These are phyloP conservation scores for Suillus tomentosus DNA, from an alignment of 768 basidiomycete genomes.

Conservation along the genomic window DNA sequence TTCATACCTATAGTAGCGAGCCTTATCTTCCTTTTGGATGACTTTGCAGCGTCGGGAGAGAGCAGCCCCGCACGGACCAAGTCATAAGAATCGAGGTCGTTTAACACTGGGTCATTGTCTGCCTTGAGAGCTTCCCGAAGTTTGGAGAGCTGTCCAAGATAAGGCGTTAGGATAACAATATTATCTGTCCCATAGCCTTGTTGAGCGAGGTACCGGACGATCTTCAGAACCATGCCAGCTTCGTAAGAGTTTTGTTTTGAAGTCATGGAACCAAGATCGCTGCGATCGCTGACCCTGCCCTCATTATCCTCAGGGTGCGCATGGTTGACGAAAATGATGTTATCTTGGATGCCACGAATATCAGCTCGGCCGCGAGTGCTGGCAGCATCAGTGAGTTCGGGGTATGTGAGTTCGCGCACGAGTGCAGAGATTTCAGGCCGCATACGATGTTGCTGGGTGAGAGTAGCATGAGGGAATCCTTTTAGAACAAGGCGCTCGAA, in stretches of 20 bases:
- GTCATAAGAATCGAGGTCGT: conserved; percentile 59
- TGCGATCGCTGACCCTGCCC: conserved; percentile 38
- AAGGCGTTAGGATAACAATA: conserved; percentile 62
- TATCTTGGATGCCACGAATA: conserved; percentile 52
- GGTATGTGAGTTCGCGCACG: conserved; percentile 59
- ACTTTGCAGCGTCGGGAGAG: conserved; percentile 40
- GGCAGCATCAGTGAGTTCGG: conserved; percentile 54
- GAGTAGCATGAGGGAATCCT: conserved; percentile 56
- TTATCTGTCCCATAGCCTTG: conserved; percentile 62
- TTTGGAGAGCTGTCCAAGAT: conserved; percentile 57
- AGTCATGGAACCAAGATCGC: conserved; percentile 43
- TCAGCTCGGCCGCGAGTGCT: conserved; percentile 47
- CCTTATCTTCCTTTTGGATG: conserved; percentile 46
- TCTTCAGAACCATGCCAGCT: conserved; percentile 58
- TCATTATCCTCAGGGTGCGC: conserved; percentile 51
- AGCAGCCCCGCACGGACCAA: conserved; percentile 57
- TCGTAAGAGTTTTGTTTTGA: conserved; percentile 61
- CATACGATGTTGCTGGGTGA: conserved; percentile 63
- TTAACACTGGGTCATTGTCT: conserved; percentile 55
- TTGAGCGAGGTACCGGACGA: conserved; percentile 59
- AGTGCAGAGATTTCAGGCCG: conserved; percentile 62
- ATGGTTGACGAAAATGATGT: conserved; percentile 61
- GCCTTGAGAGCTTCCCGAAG: conserved; percentile 43
- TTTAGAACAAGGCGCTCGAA: conserved; percentile 63
- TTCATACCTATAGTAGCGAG: conserved; percentile 62